These are phyloP conservation scores for Teratosphaeria epicoccoides DNA, from an alignment of 2,329 filamentous ascomycete species.

Conservation along the genomic window DNA sequence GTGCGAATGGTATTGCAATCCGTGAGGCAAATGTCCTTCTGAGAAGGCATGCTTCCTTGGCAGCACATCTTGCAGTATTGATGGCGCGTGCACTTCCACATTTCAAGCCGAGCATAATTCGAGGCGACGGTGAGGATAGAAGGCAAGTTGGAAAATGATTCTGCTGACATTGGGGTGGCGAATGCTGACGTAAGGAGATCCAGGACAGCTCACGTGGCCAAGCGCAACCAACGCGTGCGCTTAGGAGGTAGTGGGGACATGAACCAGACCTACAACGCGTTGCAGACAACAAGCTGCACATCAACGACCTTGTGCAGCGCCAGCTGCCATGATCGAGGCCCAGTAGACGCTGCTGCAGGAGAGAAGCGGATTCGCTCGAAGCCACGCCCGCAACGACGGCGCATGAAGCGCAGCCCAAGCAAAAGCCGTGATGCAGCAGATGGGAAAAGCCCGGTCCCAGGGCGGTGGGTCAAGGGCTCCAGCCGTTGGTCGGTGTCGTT, in stretches of 20 bases:
- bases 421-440: not conserved
- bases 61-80: not conserved
- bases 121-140: too few species aligned
- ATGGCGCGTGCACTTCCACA: not conserved
- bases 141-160: too few species aligned
- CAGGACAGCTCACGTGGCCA: too few species aligned
- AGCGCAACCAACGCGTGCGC: too few species aligned
- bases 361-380: not conserved
- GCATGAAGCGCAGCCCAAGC: not conserved
- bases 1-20: slow-evolving; percentile 24
- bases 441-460: not conserved
- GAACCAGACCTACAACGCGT: not conserved
- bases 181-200: too few species aligned
- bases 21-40: slow-evolving; percentile 15
- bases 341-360: not conserved
- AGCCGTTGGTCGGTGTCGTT: not conserved
- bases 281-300: not conserved
- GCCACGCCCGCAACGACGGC: not conserved
- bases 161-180: too few species aligned
- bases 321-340: not conserved
- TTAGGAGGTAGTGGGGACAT: too few species aligned
- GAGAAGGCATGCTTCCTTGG: not conserved
- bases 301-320: not conserved
- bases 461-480: not conserved
- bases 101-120: not conserved